Evolutionary conservation across 2,329 filamentous ascomycete species (phyloP), one percentile per base, ranked within the genome.

Genomic region (Phaeosphaeria sp.): DNA sequence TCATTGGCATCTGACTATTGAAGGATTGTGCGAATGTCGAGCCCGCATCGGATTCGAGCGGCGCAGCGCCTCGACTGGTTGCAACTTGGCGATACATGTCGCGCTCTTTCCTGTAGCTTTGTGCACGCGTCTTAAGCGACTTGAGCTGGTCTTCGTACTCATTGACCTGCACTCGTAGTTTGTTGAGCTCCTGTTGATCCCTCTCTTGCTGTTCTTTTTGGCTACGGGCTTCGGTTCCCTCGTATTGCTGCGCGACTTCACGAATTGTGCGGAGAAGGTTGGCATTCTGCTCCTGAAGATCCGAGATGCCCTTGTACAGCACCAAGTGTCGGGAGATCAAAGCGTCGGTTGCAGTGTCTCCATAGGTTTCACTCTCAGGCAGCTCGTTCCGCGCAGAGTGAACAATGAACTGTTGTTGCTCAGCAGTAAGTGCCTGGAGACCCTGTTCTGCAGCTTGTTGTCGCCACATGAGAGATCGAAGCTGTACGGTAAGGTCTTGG

Each of bases 51-150:
- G 63, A 55, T 27, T 61, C 58, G 20, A 72, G 83, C 74, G 79
- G 88, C 77, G 84, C 57, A 56, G 87, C 85, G 18, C 87, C 87
- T 56, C 88, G 85, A 61, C 95, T 91, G 65, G 94, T 91, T 27
- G 97, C 85, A 82, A 98, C 93, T 52, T 93, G 92, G 21, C 94
- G 89, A 88, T 97, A 98, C 87, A 97, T 97, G 74, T 99, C 94
- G 61, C 95, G 89, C 79, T 99, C 95, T 69, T 93, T 92, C 74
- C 95, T 92, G 76, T 96, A 97, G 75, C 92, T 96, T 80, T 97
- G 92, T 63, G 93, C 91, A 56, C 93, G 91, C 27, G 90, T 88
- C 44, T 90, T 87, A 64, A 97, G 89, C 13, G 90, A 90, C 65
- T 89, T 87, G 52, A 96, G 87, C 73, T 97, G 93, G 63, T 97